These are phyloP conservation scores for Ampelocalamus luodianensis DNA, from an alignment of 176 grass and related monocot species.

Conservation along the genomic window DNA sequence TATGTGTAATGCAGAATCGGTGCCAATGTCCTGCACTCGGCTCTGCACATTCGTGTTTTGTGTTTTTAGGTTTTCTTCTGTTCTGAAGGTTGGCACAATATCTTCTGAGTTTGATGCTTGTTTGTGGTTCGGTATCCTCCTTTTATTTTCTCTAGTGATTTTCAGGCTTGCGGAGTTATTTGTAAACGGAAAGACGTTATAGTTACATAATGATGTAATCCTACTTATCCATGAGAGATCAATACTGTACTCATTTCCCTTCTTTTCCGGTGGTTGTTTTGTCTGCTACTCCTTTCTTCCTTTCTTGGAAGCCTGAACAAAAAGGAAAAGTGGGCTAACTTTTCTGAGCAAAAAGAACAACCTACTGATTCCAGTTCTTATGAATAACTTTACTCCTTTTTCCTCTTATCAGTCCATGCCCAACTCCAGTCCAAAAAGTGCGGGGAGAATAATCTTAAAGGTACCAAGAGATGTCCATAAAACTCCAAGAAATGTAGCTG, in stretches of 20 bases:
- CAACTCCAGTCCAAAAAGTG: slow-evolving; percentile 1
- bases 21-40: neutral
- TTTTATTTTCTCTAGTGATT: neutral
- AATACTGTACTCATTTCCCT: too few species aligned
- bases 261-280: neutral
- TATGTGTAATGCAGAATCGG: neutral
- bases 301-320: slow-evolving; percentile 7
- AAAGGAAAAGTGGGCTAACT: neutral
- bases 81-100: neutral
- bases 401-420: neutral
- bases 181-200: neutral
- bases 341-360: slow-evolving; percentile 35
- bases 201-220: neutral
- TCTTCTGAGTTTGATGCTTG: neutral
- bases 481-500: slow-evolving; percentile 31
- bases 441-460: neutral
- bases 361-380: slow-evolving; percentile 7
- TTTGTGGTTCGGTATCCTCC: neutral
- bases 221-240: neutral
- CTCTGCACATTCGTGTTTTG: neutral
- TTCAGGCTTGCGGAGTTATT: neutral
- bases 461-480: neutral
- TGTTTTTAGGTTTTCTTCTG: neutral
- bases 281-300: neutral
- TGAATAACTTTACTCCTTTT: neutral